Base-by-base conservation (phyloP, 164 flowering plant species). In the Umbilicus rupestris region DNA sequence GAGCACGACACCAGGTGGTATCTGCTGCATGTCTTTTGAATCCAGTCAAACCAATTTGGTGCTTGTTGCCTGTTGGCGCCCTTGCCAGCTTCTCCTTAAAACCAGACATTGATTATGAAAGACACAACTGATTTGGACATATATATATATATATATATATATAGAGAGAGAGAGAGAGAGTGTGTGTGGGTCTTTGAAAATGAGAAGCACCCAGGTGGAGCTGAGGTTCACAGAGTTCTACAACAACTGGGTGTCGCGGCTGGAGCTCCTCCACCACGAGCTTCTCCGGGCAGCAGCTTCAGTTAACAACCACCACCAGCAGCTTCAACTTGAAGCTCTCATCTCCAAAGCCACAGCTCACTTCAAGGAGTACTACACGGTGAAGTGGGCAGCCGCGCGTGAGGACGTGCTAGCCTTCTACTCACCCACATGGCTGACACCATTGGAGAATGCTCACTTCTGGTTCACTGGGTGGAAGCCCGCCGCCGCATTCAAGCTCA, bases 381-480 rank as follows among this genome's bases (percentile, higher is more conserved):
- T 52, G 30, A 52, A 52, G 12, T 52, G 58, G 58, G 30, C 29
- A 3, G 58, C 30, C n/a, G 58, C 58, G 24, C 58, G 12, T 26
- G 58, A 52, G 30, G 58, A 52, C 24, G 30, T 52, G 8, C 15
- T 52, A 22, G 58, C 58, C 58, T 52, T 52, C 24, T 52, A 52
- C 29, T 12, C 58, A 10, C 58, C 58, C 9, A 11, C 29, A 12
- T 52, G 58, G 58, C 24, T 52, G 58, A 52, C 58, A 12, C 58
- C 58, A 26, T 11, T 52, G 58, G 58, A 52, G 58, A 52, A 26
- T 12, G 58, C 58, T 22, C 58, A 52, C 58, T 52, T 52, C 58
- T 52, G 58, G 58, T 52, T 52, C 58, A 52, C 58, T 9, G 58
- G 58, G 12, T 52, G 8, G 15, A 52, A 52, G 58, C 58, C 58